Evolutionary conservation across 768 basidiomycete genomes (phyloP).

Genomic region (Trametes gibbosa): DNA sequence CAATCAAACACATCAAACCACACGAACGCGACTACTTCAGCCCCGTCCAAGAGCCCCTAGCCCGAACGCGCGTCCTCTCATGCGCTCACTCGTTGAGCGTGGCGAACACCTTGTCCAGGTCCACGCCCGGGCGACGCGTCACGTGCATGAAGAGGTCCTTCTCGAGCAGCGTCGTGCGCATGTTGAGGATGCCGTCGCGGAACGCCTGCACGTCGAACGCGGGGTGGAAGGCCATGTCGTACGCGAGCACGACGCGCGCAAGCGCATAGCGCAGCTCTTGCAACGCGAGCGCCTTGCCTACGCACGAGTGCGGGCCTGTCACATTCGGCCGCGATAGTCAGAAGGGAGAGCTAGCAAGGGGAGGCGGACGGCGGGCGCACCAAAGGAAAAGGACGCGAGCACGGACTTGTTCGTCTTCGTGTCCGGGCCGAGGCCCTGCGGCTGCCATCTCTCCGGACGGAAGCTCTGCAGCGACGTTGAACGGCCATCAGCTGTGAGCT

Average conservation of each 20-base stretch:
- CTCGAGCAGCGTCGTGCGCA: constrained; percentile 30
- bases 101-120: background rate
- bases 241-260: constrained; percentile 28
- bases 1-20: no score
- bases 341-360: no score
- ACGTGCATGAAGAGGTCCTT: constrained; percentile 22
- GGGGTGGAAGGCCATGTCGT: constrained; percentile 28
- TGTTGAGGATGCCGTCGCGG: constrained; percentile 29
- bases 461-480: constrained; percentile 13
- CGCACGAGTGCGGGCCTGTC: constrained; percentile 33
- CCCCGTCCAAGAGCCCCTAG: no score
- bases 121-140: constrained; percentile 1
- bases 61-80: no score
- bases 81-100: background rate
- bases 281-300: constrained; percentile 32
- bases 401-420: constrained; percentile 26
- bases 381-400: constrained; percentile 27
- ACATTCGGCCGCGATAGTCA: background rate
- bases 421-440: constrained; percentile 31
- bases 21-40: background rate
- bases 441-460: constrained; percentile 34
- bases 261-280: constrained; percentile 31
- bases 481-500: constrained; percentile 22
- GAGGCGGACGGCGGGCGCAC: background rate
- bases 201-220: constrained; percentile 29